Percentiles rank a stretch among this genome's conserved stretches.
phyloP scores from a whole-genome alignment of 768 basidiomycete genomes.

The Coprinopsis strossmayeri region DNA sequence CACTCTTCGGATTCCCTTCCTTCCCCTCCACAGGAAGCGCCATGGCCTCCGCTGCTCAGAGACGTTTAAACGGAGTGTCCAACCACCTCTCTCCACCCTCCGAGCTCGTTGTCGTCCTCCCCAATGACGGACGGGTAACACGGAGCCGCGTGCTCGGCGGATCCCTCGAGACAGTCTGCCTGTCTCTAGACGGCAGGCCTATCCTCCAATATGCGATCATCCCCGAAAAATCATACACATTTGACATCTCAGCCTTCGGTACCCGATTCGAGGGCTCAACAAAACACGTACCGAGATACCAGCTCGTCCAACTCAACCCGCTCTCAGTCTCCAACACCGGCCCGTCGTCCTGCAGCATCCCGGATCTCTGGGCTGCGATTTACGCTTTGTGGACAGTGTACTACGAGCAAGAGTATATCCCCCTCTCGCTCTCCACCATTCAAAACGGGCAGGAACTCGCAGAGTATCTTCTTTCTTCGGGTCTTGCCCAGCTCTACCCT shows the following conservation, averaged over 20 bases:
- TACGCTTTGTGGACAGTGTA: constrained; percentile 35
- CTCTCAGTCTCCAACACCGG: constrained; percentile 7
- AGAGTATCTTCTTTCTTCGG: constrained; percentile 31
- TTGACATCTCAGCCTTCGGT: constrained; percentile 22
- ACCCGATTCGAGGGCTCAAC: constrained; percentile 23
- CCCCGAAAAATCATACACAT: constrained; percentile 10
- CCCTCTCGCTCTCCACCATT: constrained; percentile 26
- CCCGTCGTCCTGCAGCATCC: constrained; percentile 16
- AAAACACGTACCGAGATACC: constrained; percentile 23
- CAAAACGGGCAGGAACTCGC: constrained; percentile 26
- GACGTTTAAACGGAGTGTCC: neutral
- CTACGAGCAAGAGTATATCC: constrained; percentile 34
- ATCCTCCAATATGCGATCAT: constrained; percentile 17
- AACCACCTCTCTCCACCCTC: constrained; percentile 1
- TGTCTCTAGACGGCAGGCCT: constrained; percentile 17
- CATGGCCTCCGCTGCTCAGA: neutral
- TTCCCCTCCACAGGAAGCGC: no score
- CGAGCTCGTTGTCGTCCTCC: constrained; percentile 20
- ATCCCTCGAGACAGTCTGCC: constrained; percentile 12
- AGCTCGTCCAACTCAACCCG: constrained; percentile 17
- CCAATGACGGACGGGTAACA: constrained; percentile 19
- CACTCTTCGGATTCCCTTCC: no score
- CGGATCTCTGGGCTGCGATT: constrained; percentile 33
- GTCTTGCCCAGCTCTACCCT: constrained; percentile 23
- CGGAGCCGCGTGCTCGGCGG: constrained; percentile 8